Percentiles rank a stretch among this genome's conserved stretches.
Evolutionary conservation across 345 rosid genomes (phyloP).

Genomic region (Ailanthus altissimus): DNA sequence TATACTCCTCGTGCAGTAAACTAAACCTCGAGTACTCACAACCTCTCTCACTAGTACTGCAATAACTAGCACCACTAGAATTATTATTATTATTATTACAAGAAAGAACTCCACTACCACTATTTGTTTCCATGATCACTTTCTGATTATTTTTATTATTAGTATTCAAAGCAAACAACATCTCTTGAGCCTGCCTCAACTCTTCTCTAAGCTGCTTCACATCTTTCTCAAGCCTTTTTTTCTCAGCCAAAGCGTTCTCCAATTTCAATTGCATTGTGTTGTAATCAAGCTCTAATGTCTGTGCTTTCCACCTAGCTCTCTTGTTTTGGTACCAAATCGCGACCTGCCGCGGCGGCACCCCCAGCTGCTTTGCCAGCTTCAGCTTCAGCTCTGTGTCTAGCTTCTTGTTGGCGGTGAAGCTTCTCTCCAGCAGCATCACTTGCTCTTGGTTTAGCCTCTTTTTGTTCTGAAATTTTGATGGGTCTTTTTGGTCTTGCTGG

Average conservation of each 20-base stretch:
- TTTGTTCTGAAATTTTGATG: constrained; percentile 33
- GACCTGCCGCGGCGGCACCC: constrained; percentile 76
- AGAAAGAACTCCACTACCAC: constrained; percentile 20
- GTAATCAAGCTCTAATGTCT: constrained; percentile 66
- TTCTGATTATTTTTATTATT: constrained; percentile 4
- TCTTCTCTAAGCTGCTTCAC: constrained; percentile 66
- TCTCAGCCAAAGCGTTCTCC: constrained; percentile 55
- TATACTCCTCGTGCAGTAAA: constrained; percentile 6
- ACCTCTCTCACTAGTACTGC: constrained; percentile 36
- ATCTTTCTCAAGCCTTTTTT: constrained; percentile 59
- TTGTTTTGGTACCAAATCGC: constrained; percentile 97
- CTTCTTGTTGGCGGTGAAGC: constrained; percentile 68
- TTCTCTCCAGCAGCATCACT: constrained; percentile 65
- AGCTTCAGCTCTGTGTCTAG: constrained; percentile 73
- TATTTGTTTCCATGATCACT: constrained; percentile 8
- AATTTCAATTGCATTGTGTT: constrained; percentile 54
- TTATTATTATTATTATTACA: constrained; percentile 15
- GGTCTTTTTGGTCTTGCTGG: constrained; percentile 28
- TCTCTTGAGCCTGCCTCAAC: constrained; percentile 50
- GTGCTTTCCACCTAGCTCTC: constrained; percentile 89
- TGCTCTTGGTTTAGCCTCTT: constrained; percentile 77
- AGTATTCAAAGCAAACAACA: constrained; percentile 35
- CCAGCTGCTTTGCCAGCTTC: constrained; percentile 63
- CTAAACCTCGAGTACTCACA: not conserved
- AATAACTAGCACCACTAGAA: constrained; percentile 31